These are phyloP conservation scores for Aspergillus alliaceus DNA, from an alignment of 2,329 filamentous ascomycete genomes.

Conservation along the genomic window DNA sequence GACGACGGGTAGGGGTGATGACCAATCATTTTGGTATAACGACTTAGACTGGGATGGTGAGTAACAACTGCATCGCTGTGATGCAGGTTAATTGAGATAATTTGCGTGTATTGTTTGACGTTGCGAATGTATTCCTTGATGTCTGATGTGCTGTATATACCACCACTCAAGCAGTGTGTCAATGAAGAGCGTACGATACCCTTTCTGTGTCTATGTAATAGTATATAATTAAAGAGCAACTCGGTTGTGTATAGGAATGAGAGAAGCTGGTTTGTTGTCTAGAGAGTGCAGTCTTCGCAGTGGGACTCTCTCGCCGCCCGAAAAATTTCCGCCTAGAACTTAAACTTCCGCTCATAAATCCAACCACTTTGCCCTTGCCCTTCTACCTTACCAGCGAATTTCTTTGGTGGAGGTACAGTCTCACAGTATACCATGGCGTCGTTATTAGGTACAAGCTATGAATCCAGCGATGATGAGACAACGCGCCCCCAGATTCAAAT, in stretches of 20 bases:
- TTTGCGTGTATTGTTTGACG: slow-evolving; percentile 10
- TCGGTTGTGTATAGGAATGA: no score
- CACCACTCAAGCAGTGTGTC: slow-evolving; percentile 34
- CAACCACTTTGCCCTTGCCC: no score
- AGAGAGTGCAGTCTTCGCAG: slow-evolving; percentile 20
- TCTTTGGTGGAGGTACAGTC: background rate
- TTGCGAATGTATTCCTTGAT: slow-evolving; percentile 21
- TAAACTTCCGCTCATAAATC: no score
- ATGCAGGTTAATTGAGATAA: slow-evolving; percentile 14
- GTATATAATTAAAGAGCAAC: background rate
- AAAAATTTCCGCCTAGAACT: no score
- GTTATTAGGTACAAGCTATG: slow-evolving; percentile 46
- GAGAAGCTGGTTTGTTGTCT: background rate
- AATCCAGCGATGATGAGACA: slow-evolving; percentile 51
- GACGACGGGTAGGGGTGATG: background rate
- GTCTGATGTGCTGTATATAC: slow-evolving; percentile 39
- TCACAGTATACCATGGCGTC: slow-evolving; percentile 38
- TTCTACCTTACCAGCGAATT: no score
- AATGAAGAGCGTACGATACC: slow-evolving; percentile 42
- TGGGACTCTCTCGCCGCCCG: slow-evolving; percentile 27
- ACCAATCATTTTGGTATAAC: slow-evolving; percentile 1
- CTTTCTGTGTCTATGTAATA: slow-evolving; percentile 1
- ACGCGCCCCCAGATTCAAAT: slow-evolving; percentile 22
- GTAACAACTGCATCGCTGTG: background rate
- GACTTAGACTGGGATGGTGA: background rate